Evolutionary conservation across 208 protist species (phyloP).

Genomic region (Trypanosoma caninum): DNA sequence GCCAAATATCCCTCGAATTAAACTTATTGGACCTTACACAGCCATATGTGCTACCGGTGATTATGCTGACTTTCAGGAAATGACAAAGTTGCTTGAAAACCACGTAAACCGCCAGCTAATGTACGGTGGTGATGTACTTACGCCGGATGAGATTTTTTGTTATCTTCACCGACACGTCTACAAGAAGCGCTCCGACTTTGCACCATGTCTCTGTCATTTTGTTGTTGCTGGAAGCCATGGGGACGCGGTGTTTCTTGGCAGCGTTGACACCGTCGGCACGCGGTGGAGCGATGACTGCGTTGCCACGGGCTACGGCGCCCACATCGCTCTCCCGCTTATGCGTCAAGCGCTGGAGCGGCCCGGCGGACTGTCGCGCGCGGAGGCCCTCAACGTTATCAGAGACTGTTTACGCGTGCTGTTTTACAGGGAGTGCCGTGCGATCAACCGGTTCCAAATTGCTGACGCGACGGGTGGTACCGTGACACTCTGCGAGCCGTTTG

Average conservation of each 20-base stretch:
- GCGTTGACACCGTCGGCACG: slow-evolving; percentile 94
- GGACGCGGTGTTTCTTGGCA: slow-evolving; percentile 92
- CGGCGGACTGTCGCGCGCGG: slow-evolving; percentile 75
- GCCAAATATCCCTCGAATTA: slow-evolving; percentile 89
- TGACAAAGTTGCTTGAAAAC: slow-evolving; percentile 72
- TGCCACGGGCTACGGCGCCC: slow-evolving; percentile 94
- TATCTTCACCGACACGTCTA: slow-evolving; percentile 94
- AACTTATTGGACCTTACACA: slow-evolving; percentile 83
- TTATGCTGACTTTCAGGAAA: slow-evolving; percentile 96
- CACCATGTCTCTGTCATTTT: slow-evolving; percentile 95
- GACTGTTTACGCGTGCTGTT: slow-evolving; percentile 95
- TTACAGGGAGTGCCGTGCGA: slow-evolving; percentile 96
- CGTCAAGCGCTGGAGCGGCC: slow-evolving; percentile 85
- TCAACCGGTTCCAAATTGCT: slow-evolving; percentile 94
- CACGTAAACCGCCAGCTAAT: slow-evolving; percentile 73
- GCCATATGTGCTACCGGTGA: slow-evolving; percentile 93
- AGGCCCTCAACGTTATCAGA: slow-evolving; percentile 85
- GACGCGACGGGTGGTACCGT: slow-evolving; percentile 69
- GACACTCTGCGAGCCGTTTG: slow-evolving; percentile 88
- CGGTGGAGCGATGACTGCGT: slow-evolving; percentile 91
- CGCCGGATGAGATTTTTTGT: slow-evolving; percentile 89
- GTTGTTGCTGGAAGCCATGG: slow-evolving; percentile 91
- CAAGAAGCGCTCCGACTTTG: slow-evolving; percentile 93
- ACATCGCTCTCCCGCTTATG: slow-evolving; percentile 95
- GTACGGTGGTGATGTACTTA: slow-evolving; percentile 74